Base-by-base conservation (phyloP, 2,329 filamentous ascomycete genomes). In the Aphanoascus verrucosus region DNA sequence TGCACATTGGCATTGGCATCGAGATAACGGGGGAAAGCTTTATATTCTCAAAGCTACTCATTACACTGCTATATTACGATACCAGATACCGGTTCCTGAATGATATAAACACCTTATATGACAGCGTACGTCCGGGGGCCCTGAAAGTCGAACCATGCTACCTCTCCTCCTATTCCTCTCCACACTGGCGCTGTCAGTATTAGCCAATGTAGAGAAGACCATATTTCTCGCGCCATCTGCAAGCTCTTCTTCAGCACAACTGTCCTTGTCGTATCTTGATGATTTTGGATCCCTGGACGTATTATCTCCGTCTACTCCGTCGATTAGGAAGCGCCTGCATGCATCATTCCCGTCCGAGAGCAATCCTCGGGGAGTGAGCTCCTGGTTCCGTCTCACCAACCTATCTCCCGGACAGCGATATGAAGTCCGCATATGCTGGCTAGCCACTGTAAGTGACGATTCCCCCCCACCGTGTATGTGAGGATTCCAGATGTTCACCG, bases 361-460 rank as follows among this genome's bases (percentile, higher is more conserved):
- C 1, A 65, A 69, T 31, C 76, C 76, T 8, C 66, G 73, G 11
- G 88, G 86, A 6, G 70, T 74, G 9, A 75, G 83, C 49, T 84
- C 85, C 28, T 97, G 93, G 93, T 79, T 89, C 60, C 72, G 91
- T 6, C 78, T 98, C 5, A 79, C 85, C 54, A 72, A 77, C 34
- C 75, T 98, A 52, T 75, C 71, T n/a, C 77, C 81, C 35, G 80
- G 81, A 9, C 84, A 85, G 63, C 80, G 89, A 59, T 96, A 97
- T 75, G 93, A 98, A 74, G 79, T 94, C 47, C 83, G 93, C 52
- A 77, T 96, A 56, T 97, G 91, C 72, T 98, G 91, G 90, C 78
- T 88, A 56, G 93, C 93, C 40, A 93, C 85, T 56, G 91, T 95
- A 77, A 70, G 86, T 48, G 28, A 32, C 8, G 23, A 34, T 9